These are phyloP conservation scores for Melaleuca alternifolia DNA, from an alignment of 345 rosid species.

Conservation along the genomic window DNA sequence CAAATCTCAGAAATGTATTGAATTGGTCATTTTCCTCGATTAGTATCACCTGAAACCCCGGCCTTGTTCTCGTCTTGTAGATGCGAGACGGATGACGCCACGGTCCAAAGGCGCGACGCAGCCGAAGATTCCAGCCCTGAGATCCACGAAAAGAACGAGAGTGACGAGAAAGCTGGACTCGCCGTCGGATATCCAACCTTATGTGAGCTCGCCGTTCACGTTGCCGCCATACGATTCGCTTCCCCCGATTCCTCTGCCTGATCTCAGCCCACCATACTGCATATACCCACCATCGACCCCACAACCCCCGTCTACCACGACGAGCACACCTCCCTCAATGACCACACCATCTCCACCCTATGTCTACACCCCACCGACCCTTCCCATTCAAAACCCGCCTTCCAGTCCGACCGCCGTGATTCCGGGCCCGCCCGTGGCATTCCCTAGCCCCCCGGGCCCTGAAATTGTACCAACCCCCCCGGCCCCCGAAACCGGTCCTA, in stretches of 20 bases:
- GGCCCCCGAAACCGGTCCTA: not conserved
- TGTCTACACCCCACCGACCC: not conserved
- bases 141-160: not conserved
- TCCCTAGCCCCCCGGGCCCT: not conserved
- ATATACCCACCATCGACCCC: constrained; percentile 3
- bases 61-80: not conserved
- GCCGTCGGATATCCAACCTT: not conserved
- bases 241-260: constrained; percentile 1
- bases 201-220: constrained; percentile 4
- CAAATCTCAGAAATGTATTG: not conserved
- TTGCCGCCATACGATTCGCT: constrained; percentile 11
- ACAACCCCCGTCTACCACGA: not conserved
- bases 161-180: not conserved
- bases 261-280: constrained; percentile 6
- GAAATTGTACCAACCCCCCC: not conserved
- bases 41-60: not conserved
- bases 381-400: not conserved
- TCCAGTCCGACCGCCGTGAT: constrained; percentile 17
- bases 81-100: not conserved
- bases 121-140: not conserved
- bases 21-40: not conserved
- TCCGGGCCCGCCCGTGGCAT: constrained; percentile 31
- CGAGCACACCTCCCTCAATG: not conserved
- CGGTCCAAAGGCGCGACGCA: not conserved
- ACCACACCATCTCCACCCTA: not conserved